Evolutionary conservation across 805 yeast genomes (phyloP), one percentile per base, ranked within the genome.

Genomic region (Middelhovenomyces tepae): DNA sequence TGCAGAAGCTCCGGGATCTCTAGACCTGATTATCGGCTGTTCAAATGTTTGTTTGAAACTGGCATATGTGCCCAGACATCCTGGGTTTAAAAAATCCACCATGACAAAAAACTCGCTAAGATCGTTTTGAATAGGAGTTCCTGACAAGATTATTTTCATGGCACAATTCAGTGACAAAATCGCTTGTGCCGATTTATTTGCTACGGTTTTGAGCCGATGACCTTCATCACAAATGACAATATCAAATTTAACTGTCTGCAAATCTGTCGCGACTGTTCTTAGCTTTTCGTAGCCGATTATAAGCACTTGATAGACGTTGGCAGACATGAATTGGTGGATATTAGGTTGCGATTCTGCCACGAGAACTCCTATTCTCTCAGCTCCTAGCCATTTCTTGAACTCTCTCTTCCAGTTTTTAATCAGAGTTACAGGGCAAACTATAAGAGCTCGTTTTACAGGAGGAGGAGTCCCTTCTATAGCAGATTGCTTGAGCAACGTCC

Each of bases 101-200:
- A 91, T 73, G 7, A 80, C 77, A 56, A 64, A 84, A 52, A 83
- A 89, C 51, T 91, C 98, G 2, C 60, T 60, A 30, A 91, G 66
- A 53, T 91, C 95, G 56, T 91, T 91, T 51, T 91, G 98, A 22
- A 91, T 84, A 0, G 95, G 95, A 0, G 95, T 85, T 0, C 95
- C 98, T 0, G 94, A 74, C 5, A 91, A 59, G 4, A 89, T 48
- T 2, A 89, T 60, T 39, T 78, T 73, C 27, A 65, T 71, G 5
- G 62, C 62, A 3, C 78, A 66, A 26, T 73, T 59, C 11, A 86
- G 55, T 1, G 64, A 47, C 25, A 69, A 71, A 33, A 89, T 59
- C 0, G 76, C 73, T 38, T 73, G 75, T 32, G 85, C 60, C 0
- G 81, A 74, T 53, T 84, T 86, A 38, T 82, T 84, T 7, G 75